Conservation (phyloP, 2,329 filamentous ascomycete species). For the Lojkania enalia region DNA sequence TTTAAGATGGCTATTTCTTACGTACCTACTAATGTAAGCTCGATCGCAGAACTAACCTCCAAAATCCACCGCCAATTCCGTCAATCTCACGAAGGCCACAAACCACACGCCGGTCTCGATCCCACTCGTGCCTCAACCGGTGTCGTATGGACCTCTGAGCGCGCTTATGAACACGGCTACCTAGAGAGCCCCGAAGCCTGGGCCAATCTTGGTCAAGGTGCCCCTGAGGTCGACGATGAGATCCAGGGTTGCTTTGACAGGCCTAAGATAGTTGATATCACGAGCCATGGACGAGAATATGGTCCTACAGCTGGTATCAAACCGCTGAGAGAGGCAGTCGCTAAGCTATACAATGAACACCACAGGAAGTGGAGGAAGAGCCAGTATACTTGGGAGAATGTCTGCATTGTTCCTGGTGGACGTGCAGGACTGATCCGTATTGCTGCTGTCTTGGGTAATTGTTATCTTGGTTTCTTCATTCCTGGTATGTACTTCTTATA, state of each 20-base stretch:
- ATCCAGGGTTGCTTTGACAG: constrained; percentile 87
- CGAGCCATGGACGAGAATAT: constrained; percentile 81
- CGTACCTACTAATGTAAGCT: background rate
- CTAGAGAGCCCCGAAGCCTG: constrained; percentile 78
- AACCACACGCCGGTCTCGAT: constrained; percentile 88
- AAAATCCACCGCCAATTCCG: constrained; percentile 89
- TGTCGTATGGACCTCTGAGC: constrained; percentile 90
- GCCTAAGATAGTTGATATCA: constrained; percentile 76
- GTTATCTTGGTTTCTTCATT: constrained; percentile 91
- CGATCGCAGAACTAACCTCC: constrained; percentile 70
- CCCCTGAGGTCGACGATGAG: constrained; percentile 90
- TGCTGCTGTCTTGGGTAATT: constrained; percentile 88
- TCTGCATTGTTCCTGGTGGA: constrained; percentile 92
- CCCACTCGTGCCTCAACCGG: constrained; percentile 86
- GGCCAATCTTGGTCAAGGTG: constrained; percentile 94
- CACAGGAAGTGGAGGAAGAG: constrained; percentile 85
- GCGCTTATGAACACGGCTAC: constrained; percentile 87
- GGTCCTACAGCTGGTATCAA: constrained; percentile 92
- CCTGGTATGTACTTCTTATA: constrained; percentile 53
- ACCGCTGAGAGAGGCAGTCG: constrained; percentile 84
- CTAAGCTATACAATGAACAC: constrained; percentile 88
- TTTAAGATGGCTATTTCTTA: too few species aligned
- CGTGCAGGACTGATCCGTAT: constrained; percentile 92
- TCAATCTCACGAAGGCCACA: constrained; percentile 85
- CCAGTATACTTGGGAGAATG: constrained; percentile 95